Evolutionary conservation across 1,284 basidiomycete species (phyloP).

Genomic region (Exsudoporus floridanus): DNA sequence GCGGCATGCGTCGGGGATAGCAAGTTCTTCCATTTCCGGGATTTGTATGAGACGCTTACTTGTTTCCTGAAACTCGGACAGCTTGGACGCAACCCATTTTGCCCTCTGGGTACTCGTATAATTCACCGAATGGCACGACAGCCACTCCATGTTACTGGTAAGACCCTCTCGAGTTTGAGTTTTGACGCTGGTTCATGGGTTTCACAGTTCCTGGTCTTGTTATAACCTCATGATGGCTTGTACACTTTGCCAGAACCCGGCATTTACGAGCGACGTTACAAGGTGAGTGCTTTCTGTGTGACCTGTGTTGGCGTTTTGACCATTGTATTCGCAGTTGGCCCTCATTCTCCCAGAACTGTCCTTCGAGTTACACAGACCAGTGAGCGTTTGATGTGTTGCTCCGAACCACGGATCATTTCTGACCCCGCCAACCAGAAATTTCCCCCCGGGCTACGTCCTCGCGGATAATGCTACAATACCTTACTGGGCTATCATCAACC

Average conservation of each 20-base stretch:
- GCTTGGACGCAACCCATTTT: slow-evolving; percentile 25
- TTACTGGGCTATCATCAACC: slow-evolving; percentile 27
- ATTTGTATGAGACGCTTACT: not conserved
- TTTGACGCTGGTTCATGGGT: not conserved
- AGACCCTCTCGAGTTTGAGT: not conserved
- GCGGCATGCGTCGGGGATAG: slow-evolving; percentile 27
- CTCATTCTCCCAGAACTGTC: slow-evolving; percentile 20
- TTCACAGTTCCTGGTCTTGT: slow-evolving; percentile 33
- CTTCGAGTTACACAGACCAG: slow-evolving; percentile 17
- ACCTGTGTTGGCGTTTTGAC: not conserved
- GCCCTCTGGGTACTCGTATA: slow-evolving; percentile 11
- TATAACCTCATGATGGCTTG: slow-evolving; percentile 35
- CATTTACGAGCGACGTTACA: not conserved
- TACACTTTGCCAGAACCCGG: slow-evolving; percentile 24
- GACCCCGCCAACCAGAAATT: slow-evolving; percentile 14
- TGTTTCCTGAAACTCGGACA: slow-evolving; percentile 1
- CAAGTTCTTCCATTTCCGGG: slow-evolving; percentile 6
- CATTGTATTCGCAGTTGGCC: slow-evolving; percentile 18
- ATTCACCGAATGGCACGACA: slow-evolving; percentile 22
- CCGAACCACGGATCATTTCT: not conserved
- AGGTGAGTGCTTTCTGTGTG: slow-evolving; percentile 8
- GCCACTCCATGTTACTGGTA: slow-evolving; percentile 31
- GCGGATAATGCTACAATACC: slow-evolving; percentile 23
- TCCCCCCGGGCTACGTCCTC: slow-evolving; percentile 25
- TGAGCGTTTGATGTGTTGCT: slow-evolving; percentile 5